Evolutionary conservation across 2,329 filamentous ascomycete species (phyloP).

Genomic region (Mycosphaerella sp.): DNA sequence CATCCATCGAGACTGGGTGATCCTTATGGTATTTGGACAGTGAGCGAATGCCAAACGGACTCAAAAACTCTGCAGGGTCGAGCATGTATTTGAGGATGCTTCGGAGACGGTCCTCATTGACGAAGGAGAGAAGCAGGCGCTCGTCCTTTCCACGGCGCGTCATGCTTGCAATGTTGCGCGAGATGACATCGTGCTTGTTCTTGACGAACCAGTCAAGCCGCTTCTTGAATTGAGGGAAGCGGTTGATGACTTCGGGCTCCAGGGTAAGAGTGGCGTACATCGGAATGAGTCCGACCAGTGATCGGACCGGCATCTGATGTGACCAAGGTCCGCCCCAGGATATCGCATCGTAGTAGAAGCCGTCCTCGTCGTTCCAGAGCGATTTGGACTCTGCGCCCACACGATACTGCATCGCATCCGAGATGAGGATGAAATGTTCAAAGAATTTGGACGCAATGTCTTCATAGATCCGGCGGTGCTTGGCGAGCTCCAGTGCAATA

Average conservation of each 20-base stretch:
- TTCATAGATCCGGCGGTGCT: slow-evolving; percentile 91
- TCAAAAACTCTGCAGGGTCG: slow-evolving; percentile 88
- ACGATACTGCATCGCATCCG: slow-evolving; percentile 83
- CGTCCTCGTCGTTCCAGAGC: slow-evolving; percentile 92
- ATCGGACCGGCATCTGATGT: slow-evolving; percentile 85
- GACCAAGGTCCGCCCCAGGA: slow-evolving; percentile 92
- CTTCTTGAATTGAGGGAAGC: slow-evolving; percentile 87
- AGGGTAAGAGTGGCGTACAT: slow-evolving; percentile 87
- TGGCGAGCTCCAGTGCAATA: slow-evolving; percentile 89
- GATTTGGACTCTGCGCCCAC: slow-evolving; percentile 67
- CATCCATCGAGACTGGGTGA: slow-evolving; percentile 88
- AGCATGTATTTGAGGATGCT: slow-evolving; percentile 89
- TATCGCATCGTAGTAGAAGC: slow-evolving; percentile 98
- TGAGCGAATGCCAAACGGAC: slow-evolving; percentile 82
- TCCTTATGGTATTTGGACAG: slow-evolving; percentile 88
- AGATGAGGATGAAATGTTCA: slow-evolving; percentile 96
- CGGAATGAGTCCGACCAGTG: slow-evolving; percentile 87
- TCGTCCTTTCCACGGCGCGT: slow-evolving; percentile 84
- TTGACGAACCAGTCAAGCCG: slow-evolving; percentile 90
- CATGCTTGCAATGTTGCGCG: slow-evolving; percentile 93
- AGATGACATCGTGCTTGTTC: slow-evolving; percentile 76
- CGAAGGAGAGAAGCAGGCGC: slow-evolving; percentile 77
- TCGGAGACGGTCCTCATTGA: slow-evolving; percentile 86
- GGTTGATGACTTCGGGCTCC: slow-evolving; percentile 88
- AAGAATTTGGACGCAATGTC: slow-evolving; percentile 98